phyloP scores from a whole-genome alignment of 139 green algal species.

The Chlamydomonas applanata region DNA sequence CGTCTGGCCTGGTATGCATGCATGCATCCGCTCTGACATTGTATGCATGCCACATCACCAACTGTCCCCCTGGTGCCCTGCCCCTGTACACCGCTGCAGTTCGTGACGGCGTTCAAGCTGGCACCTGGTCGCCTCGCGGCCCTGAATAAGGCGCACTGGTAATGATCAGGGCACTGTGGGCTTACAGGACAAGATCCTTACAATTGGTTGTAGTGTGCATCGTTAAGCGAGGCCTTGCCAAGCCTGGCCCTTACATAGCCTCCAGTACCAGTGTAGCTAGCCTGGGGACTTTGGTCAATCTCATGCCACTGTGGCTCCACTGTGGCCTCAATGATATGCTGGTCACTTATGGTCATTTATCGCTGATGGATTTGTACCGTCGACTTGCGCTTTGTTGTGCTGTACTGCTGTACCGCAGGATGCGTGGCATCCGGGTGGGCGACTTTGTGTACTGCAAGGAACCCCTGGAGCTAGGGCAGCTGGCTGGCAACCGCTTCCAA shows the following conservation, averaged over 20 bases:
- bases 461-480: constrained; percentile 65
- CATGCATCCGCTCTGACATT: not conserved
- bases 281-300: too few species aligned
- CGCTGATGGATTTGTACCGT: too few species aligned
- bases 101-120: constrained; percentile 73
- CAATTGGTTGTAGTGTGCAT: too few species aligned
- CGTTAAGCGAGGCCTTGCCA: too few species aligned
- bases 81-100: constrained; percentile 43
- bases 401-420: constrained; percentile 17
- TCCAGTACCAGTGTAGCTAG: too few species aligned
- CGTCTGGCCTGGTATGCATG: not conserved
- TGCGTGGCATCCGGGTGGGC: constrained; percentile 65
- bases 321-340: too few species aligned
- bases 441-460: constrained; percentile 52
- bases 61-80: too few species aligned
- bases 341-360: too few species aligned
- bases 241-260: too few species aligned
- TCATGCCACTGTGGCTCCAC: too few species aligned
- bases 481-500: constrained; percentile 81
- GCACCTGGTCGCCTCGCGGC: constrained; percentile 32
- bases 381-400: not conserved
- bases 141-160: constrained; percentile 42
- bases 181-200: too few species aligned
- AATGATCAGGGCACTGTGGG: too few species aligned
- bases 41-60: not conserved